Percentiles rank a stretch among this genome's conserved stretches.
phyloP scores from a whole-genome alignment of 192 early-diverging fungal species.

The Umbelopsis vinacea region DNA sequence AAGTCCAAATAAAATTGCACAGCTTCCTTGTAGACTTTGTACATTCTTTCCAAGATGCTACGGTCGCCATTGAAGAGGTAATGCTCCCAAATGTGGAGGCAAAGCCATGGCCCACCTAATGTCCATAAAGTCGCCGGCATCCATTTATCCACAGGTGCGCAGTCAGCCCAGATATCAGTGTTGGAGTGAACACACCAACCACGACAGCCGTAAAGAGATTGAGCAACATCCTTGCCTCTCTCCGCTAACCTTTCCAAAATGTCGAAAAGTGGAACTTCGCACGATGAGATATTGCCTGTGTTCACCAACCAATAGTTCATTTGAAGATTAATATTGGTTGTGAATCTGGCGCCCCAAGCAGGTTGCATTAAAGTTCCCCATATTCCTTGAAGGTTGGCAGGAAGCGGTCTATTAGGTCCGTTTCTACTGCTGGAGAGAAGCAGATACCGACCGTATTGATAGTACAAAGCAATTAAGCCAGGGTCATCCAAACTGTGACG shows the following conservation, averaged over 20 bases:
- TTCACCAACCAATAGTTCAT: conserved; percentile 3
- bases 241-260: not conserved
- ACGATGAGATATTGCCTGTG: not conserved
- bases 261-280: conserved; percentile 4
- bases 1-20: conserved; percentile 1
- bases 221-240: not conserved
- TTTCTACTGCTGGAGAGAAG: not conserved
- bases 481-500: not conserved
- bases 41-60: not conserved
- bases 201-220: not conserved
- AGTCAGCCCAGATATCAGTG: conserved; percentile 12
- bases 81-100: conserved; percentile 2
- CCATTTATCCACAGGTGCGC: not conserved
- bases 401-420: not conserved
- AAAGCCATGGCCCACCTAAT: conserved; percentile 10
- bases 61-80: not conserved
- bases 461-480: not conserved
- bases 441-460: conserved; percentile 1
- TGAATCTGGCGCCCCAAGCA: conserved; percentile 6
- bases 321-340: not conserved
- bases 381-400: conserved; percentile 8
- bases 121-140: not conserved
- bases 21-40: not conserved
- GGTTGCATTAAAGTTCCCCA: not conserved
- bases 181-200: not conserved